Evolutionary conservation across 345 rosid genomes (phyloP), one percentile per base, ranked within the genome.

Genomic region (Eucalyptus polyanthemos): DNA sequence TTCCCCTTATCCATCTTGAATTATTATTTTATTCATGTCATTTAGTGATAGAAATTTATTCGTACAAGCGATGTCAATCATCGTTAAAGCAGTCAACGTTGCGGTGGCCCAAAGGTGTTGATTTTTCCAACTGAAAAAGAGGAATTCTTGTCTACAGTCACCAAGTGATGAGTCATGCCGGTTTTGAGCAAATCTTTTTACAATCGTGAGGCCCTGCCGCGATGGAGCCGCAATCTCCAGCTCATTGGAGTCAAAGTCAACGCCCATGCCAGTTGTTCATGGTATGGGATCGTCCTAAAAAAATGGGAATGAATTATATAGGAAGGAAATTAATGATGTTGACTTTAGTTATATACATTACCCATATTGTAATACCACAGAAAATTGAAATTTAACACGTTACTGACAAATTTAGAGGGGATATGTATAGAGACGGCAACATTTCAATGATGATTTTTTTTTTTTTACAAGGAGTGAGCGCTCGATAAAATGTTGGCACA

Each of bases 381-480:
- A 56, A 56, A 56, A 56, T 10, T 25, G 6, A 56, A 56, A 56
- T 56, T 56, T 56, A 24, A 56, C 1, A 1, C 13, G 0, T 56
- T 56, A 56, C 12, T 1, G 6, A 56, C 12, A 24, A 56, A 56
- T 56, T 24, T 3, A 56, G 1, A 24, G 1, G 14, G 13, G 3
- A 56, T 56, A 10, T 54, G 2, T 54, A 54, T 8, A 19, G 10
- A 31, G 31, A 69, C 6, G 3, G 0, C 11, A 67, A 31, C 13
- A 34, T 1, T 69, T 21, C 3, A 69, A 17, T 9, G 8, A 69
- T 0, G 5, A 31, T 31, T 31, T 67, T 16, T 9, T 8, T 4
- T 9, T 4, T 21, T 56, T 22, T 56, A 25, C 3, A 16, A 29
- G 1, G 72, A 14, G 17, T 25, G 72, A 62, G 3, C 0, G 5